Evolutionary conservation across 352 stramenopile species (phyloP).

Genomic region (Pythium brassicae): DNA sequence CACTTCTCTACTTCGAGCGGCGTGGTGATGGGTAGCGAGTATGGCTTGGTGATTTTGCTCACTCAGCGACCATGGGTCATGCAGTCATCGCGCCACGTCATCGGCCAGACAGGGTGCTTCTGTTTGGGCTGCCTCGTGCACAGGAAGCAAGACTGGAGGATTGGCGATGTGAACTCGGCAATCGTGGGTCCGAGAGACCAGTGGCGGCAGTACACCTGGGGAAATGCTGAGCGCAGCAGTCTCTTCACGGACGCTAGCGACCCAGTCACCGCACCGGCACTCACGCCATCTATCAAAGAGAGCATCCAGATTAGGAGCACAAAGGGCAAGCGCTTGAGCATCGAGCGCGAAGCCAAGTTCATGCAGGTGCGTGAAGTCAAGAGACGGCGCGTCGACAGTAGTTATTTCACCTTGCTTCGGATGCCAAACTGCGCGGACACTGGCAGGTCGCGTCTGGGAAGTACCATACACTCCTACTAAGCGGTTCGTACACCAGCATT

Average conservation of each 20-base stretch:
- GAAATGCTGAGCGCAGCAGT: slow-evolving; percentile 44
- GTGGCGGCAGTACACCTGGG: slow-evolving; percentile 64
- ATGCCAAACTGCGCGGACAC: background rate
- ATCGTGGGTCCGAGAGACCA: slow-evolving; percentile 65
- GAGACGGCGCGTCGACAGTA: background rate
- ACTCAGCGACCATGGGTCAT: background rate
- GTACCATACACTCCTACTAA: slow-evolving; percentile 73
- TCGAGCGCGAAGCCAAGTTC: slow-evolving; percentile 73
- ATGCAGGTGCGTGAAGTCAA: slow-evolving; percentile 22
- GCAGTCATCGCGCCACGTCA: slow-evolving; percentile 38
- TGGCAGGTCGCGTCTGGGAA: slow-evolving; percentile 61
- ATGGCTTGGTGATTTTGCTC: background rate
- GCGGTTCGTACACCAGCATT: slow-evolving; percentile 24
- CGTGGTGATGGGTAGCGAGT: background rate
- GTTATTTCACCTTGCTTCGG: background rate
- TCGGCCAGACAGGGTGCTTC: slow-evolving; percentile 72
- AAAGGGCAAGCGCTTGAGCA: slow-evolving; percentile 28
- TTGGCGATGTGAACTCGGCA: slow-evolving; percentile 59
- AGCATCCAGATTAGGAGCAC: slow-evolving; percentile 38
- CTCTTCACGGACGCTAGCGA: slow-evolving; percentile 19
- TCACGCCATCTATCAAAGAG: slow-evolving; percentile 48
- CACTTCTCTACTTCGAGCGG: background rate
- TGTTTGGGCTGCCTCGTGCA: slow-evolving; percentile 68
- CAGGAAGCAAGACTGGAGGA: slow-evolving; percentile 72
- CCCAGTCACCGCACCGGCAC: slow-evolving; percentile 14